Evolutionary conservation across 108 stramenopile species (phyloP), one percentile per base, ranked within the genome.

Genomic region (Seminavis robusta): DNA sequence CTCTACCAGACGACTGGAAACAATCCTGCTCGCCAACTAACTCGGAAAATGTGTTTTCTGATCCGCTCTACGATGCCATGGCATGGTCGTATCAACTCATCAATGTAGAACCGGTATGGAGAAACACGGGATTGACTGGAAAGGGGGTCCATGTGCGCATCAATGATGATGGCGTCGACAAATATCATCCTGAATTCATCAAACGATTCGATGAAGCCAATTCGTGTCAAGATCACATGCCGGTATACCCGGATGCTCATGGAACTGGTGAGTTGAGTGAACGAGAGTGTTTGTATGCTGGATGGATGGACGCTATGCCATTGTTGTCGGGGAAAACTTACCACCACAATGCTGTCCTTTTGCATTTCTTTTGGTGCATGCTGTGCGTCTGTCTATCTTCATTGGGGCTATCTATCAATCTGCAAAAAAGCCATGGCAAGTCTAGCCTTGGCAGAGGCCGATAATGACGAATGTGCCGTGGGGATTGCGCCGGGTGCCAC

Each of bases 121-220:
- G 55, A 42, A 39, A 56, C 21, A 44, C 57, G 19, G 56, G 56
- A n/a, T 19, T 58, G n/a, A 33, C 7, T 0, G 73, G 73, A 4
- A 53, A 36, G 1, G 73, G 73, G 15, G 34, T 74, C 10, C 34
- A 42, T 2, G 48, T 74, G 8, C 59, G 73, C 21, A 47, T 74
- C 60, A 74, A 74, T 57, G 73, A 74, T 56, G 39, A 60, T 47
- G 73, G 73, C 1, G 59, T 67, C 23, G 65, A 74, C 15, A 34
- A 44, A 2, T 2, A 8, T 4, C 65, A 74, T 56, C 38, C 47
- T 21, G 73, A 74, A 46, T 67, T 74, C n/a, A 25, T 19, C 15
- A 25, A 34, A 34, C 19, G 21, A 11, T 32, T 34, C 25, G 51
- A 52, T 21, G 33, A 33, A 28, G 51, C 24, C 2, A 21, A 15